Percentiles rank a stretch among this genome's conserved stretches.
Evolutionary conservation across 2,329 filamentous ascomycete species (phyloP).

Genomic region (Coccinonectria pachysandricola): DNA sequence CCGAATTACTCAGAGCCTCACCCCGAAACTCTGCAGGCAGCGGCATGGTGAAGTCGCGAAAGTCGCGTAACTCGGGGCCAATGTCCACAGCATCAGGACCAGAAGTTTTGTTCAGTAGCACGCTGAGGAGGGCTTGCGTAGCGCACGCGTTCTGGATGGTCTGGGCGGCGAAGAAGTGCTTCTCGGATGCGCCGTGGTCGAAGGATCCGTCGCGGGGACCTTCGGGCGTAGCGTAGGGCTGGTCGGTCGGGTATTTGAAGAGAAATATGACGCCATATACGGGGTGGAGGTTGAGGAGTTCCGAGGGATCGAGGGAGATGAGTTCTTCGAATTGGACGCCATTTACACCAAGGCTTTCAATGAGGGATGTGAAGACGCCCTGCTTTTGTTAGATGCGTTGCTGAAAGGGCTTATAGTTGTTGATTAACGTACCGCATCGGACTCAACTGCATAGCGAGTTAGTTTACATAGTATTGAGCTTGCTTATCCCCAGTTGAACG

Average conservation of each 20-base stretch:
- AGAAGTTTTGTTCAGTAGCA: slow-evolving; percentile 74
- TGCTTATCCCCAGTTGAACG: no score
- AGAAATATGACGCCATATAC: slow-evolving; percentile 97
- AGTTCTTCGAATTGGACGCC: slow-evolving; percentile 96
- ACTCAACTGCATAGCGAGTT: slow-evolving; percentile 64
- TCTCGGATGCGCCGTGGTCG: slow-evolving; percentile 63
- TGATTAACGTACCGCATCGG: slow-evolving; percentile 64
- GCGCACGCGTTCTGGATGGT: slow-evolving; percentile 98
- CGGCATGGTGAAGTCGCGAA: slow-evolving; percentile 79
- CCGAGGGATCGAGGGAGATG: slow-evolving; percentile 71
- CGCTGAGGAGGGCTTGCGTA: slow-evolving; percentile 86
- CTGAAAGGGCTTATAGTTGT: no score
- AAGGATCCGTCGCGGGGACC: slow-evolving; percentile 73
- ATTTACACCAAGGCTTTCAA: slow-evolving; percentile 83
- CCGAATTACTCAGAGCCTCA: slow-evolving; percentile 51
- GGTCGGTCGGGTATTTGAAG: slow-evolving; percentile 85
- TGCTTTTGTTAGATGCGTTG: slow-evolving; percentile 21
- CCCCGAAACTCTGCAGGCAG: slow-evolving; percentile 65
- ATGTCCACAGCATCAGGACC: slow-evolving; percentile 50
- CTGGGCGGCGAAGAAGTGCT: slow-evolving; percentile 88
- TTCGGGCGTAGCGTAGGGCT: slow-evolving; percentile 45
- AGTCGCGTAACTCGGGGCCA: slow-evolving; percentile 59
- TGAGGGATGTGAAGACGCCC: slow-evolving; percentile 96
- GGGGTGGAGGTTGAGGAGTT: slow-evolving; percentile 59
- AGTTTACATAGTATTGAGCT: no score